Conservation (phyloP, 441 rosid genomes). For the Manihot esculenta region DNA sequence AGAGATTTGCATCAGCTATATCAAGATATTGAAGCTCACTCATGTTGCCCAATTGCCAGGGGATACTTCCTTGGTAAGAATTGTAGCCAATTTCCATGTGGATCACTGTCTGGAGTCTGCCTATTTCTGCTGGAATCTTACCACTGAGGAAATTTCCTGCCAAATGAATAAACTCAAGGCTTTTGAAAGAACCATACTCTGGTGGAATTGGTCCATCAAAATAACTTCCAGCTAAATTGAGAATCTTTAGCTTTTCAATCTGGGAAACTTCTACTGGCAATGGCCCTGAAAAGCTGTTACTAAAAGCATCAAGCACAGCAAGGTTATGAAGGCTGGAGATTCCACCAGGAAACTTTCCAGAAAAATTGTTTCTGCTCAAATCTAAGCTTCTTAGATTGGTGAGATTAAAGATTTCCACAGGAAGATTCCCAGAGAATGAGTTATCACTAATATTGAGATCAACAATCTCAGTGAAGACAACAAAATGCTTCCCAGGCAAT, state of each 20-base stretch:
- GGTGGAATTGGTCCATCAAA: constrained; percentile 78
- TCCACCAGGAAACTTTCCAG: constrained; percentile 59
- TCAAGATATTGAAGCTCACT: constrained; percentile 80
- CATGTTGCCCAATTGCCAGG: constrained; percentile 73
- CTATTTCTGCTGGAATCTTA: constrained; percentile 63
- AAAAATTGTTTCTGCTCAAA: constrained; percentile 83
- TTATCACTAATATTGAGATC: constrained; percentile 80
- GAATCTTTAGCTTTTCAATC: constrained; percentile 54
- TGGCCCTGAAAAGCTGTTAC: constrained; percentile 89
- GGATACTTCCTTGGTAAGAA: constrained; percentile 65
- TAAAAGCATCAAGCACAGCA: constrained; percentile 67
- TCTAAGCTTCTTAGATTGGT: constrained; percentile 60
- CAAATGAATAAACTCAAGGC: constrained; percentile 74
- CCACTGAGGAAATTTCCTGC: constrained; percentile 76
- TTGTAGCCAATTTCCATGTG: constrained; percentile 99
- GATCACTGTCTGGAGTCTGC: constrained; percentile 55
- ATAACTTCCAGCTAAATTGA: constrained; percentile 95
- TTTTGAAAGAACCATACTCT: constrained; percentile 65
- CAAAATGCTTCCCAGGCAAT: constrained; percentile 46
- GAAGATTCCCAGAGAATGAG: constrained; percentile 69
- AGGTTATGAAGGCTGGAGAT: constrained; percentile 47
- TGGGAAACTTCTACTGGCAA: constrained; percentile 56
- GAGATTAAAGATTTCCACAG: constrained; percentile 55
- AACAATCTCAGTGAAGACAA: constrained; percentile 56
- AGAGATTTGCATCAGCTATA: constrained; percentile 76